These are phyloP conservation scores for Marchantia polymorpha DNA, from an alignment of 225 moss, liverwort and hornwort genomes.

Conservation along the genomic window DNA sequence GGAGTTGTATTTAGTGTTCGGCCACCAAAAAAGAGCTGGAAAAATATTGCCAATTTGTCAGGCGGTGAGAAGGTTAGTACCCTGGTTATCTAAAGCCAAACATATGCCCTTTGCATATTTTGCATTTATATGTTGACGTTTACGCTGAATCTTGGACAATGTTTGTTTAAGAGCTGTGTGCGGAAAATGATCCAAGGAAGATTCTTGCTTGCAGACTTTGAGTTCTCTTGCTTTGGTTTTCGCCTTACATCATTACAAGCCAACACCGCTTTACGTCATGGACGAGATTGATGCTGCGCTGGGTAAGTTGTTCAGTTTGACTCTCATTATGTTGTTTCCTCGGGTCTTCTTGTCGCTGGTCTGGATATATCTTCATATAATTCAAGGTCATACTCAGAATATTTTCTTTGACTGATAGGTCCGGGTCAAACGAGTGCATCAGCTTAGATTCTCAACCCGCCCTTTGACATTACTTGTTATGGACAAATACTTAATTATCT, in stretches of 20 bases:
- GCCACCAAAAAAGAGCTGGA: constrained; percentile 99
- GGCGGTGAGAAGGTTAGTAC: constrained; percentile 87
- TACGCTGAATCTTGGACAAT: not conserved
- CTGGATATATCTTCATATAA: not conserved
- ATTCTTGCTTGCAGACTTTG: constrained; percentile 54
- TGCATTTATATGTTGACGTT: no score
- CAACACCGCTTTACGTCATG: constrained; percentile 97
- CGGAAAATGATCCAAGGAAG: not conserved
- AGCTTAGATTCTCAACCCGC: no score
- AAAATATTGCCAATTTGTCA: constrained; percentile 90
- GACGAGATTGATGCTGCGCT: constrained; percentile 99
- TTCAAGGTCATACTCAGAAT: no score
- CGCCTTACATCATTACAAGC: constrained; percentile 98
- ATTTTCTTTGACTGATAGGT: no score
- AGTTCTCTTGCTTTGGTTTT: constrained; percentile 99
- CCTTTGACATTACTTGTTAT: not conserved
- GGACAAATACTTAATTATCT: not conserved
- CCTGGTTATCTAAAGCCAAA: not conserved
- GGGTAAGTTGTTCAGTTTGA: constrained; percentile 41
- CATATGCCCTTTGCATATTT: no score
- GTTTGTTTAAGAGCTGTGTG: not conserved
- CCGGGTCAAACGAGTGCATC: no score
- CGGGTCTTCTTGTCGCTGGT: not conserved
- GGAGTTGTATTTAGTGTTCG: constrained; percentile 97
- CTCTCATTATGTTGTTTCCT: not conserved